phyloP scores from a whole-genome alignment of 208 protist species.

The Wallacemonas sp. region DNA sequence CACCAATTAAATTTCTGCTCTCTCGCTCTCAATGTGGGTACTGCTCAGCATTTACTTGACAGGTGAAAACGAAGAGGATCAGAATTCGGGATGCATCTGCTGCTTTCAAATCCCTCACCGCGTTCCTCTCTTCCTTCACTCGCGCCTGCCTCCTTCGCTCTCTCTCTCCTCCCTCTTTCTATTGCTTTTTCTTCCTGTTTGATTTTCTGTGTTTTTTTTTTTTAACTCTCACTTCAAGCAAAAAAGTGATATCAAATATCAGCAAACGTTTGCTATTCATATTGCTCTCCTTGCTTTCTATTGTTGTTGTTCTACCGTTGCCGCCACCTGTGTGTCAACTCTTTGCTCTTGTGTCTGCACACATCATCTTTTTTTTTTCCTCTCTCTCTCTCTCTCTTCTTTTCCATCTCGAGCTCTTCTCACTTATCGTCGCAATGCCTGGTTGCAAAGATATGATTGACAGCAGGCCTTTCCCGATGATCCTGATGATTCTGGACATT shows the following conservation, averaged over 20 bases:
- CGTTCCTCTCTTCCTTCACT: too few relatives aligned
- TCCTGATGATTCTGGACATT: slow-evolving; percentile 45
- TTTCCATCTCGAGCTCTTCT: neutral
- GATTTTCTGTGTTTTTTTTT: slow-evolving; percentile 1
- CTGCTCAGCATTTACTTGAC: too few relatives aligned
- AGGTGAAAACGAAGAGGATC: too few relatives aligned
- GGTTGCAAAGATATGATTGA: slow-evolving; percentile 22
- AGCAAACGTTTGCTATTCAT: neutral
- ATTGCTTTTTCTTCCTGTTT: neutral
- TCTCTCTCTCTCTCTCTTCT: slow-evolving; percentile 1
- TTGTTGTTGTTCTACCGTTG: neutral
- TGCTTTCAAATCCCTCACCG: too few relatives aligned
- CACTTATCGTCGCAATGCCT: slow-evolving; percentile 12
- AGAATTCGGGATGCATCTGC: too few relatives aligned
- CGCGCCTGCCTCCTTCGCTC: too few relatives aligned
- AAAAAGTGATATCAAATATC: too few relatives aligned
- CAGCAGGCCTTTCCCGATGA: slow-evolving; percentile 33
- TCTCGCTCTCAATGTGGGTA: too few relatives aligned
- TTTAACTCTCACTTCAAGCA: too few relatives aligned
- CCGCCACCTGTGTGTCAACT: neutral
- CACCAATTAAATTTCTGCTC: too few relatives aligned
- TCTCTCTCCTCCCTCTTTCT: neutral
- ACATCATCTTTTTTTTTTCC: neutral
- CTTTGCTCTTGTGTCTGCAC: too few relatives aligned
- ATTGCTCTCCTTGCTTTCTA: neutral